Base-by-base conservation (phyloP, 768 basidiomycete genomes). In the Cystoderma amianthinum region DNA sequence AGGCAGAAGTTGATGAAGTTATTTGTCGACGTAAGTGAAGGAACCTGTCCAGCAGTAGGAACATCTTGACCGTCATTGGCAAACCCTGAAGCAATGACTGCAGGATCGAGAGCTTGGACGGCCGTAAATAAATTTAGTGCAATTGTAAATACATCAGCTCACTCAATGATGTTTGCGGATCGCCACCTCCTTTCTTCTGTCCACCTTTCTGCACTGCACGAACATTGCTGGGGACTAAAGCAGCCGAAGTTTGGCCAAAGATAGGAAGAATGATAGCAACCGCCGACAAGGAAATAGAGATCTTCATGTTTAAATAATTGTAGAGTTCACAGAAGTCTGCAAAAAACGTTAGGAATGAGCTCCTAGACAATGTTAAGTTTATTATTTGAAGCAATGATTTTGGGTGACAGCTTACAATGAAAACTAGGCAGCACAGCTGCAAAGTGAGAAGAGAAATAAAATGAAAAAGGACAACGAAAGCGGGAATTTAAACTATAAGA, bases 1-100 rank as follows among this genome's bases (percentile, higher is more conserved):
- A 63, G 53, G 50, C 73, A 78, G 52, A 68, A 68, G 61, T 75
- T 72, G 63, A 74, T 71, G 49, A 74, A 81, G 63, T 80, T 80
- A 61, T 81, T 77, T 15, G 59, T 61, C n/a, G 71, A 73, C 1
- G 73, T 72, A 20, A 67, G 53, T 4, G 72, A 76, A 4, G 69
- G 54, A 40, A 68, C 68, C 53, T 74, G 72, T 63, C 65, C 68
- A 19, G 56, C 56, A 19, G 60, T 51, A 2, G 67, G 66, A 25
- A 63, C 58, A 39, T 63, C 54, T 48, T 71, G 71, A 33, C 74
- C 80, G 45, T 75, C 53, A 36, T 75, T 67, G 21, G 67, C 66
- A 42, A 79, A 74, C 34, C 70, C 71, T 30, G 52, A 38, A 13
- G 74, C 72, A 52, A 80, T 67, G 39, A 73, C 70, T 19, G 44